Evolutionary conservation across 2,329 filamentous ascomycete species (phyloP).

Genomic region (Colletotrichum sp.): DNA sequence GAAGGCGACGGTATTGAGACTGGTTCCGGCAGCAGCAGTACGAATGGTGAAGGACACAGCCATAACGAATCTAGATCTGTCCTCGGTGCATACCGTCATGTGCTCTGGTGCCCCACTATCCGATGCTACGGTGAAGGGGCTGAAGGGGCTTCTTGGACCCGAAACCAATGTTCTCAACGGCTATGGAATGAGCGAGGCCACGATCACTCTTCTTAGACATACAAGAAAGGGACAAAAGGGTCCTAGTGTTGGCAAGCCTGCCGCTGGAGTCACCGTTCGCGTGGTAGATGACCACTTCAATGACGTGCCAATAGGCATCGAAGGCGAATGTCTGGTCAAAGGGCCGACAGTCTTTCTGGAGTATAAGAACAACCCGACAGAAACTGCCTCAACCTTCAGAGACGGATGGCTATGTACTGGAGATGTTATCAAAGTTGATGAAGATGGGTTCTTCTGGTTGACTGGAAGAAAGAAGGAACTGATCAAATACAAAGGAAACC

Average conservation of each 20-base stretch:
- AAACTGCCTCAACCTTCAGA: slow-evolving; percentile 24
- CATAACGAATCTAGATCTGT: not conserved
- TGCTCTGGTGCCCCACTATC: slow-evolving; percentile 11
- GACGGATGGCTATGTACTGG: slow-evolving; percentile 35
- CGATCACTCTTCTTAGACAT: slow-evolving; percentile 24
- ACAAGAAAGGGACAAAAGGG: slow-evolving; percentile 20
- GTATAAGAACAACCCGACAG: not conserved
- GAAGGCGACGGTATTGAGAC: slow-evolving; percentile 23
- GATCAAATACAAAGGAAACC: slow-evolving; percentile 35
- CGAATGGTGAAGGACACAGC: slow-evolving; percentile 24
- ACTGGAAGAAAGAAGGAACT: slow-evolving; percentile 36
- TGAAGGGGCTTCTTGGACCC: slow-evolving; percentile 17
- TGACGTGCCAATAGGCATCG: not conserved
- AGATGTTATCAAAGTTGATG: slow-evolving; percentile 30
- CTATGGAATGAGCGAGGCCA: slow-evolving; percentile 29
- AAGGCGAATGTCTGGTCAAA: not conserved
- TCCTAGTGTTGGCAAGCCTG: not conserved
- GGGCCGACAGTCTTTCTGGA: not conserved
- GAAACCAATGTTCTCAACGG: slow-evolving; percentile 24
- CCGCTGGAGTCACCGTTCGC: not conserved
- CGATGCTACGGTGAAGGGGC: slow-evolving; percentile 17
- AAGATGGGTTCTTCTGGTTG: slow-evolving; percentile 33
- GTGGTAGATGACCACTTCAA: not conserved
- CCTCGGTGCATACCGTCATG: not conserved
- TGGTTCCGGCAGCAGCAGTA: slow-evolving; percentile 26